A percentile compares a stretch with the other conserved stretches of the same genome.
These are phyloP conservation scores for Neurospora tetrasperma DNA, from an alignment of 495 filamentous ascomycete species.

Conservation along the genomic window DNA sequence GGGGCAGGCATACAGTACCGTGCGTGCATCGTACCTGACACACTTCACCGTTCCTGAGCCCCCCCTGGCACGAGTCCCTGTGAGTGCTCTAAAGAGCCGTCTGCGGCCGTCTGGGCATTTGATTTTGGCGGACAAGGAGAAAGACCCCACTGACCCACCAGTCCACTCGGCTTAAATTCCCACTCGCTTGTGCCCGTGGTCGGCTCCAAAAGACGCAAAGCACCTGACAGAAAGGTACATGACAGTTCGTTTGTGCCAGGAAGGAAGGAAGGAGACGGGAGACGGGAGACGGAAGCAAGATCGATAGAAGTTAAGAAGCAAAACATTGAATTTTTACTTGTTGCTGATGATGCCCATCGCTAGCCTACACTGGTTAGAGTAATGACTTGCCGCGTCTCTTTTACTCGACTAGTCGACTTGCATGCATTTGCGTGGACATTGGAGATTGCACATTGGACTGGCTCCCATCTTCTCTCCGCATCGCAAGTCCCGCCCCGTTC, in stretches of 20 bases:
- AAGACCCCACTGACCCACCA: constrained; percentile 2
- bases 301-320: neutral
- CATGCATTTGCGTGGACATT: neutral
- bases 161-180: constrained; percentile 11
- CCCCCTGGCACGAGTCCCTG: neutral
- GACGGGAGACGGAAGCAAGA: neutral
- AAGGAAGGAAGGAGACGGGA: neutral
- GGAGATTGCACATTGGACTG: neutral
- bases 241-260: neutral
- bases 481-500: constrained; percentile 7
- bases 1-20: neutral
- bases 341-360: neutral
- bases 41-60: neutral
- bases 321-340: neutral
- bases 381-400: neutral
- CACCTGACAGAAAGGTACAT: neutral
- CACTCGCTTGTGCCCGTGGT: constrained; percentile 23
- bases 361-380: neutral
- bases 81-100: neutral
- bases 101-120: neutral
- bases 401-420: neutral
- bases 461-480: constrained; percentile 2
- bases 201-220: constrained; percentile 13
- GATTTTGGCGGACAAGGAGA: neutral
- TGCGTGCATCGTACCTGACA: neutral